Base-by-base conservation (phyloP, 805 yeast genomes). In the Candida coquimbonensis region DNA sequence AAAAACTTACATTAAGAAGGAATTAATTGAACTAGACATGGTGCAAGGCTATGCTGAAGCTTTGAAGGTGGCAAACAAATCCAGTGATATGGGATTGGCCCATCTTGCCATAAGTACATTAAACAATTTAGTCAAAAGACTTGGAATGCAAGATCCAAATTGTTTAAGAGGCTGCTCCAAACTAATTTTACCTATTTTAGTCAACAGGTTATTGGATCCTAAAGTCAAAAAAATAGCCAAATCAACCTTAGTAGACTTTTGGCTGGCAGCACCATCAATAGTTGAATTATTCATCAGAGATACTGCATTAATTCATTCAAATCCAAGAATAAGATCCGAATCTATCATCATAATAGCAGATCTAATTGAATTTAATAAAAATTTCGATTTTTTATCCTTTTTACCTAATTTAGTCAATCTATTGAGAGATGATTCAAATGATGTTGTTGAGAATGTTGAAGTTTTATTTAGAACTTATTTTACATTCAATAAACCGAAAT, bases 61-160 rank as follows among this genome's bases (percentile, higher is more conserved):
- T 0, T 60, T 80, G 39, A 62, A 73, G 9, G 53, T 67, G 4
- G 81, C 77, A 2, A 68, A 66, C 38, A 72, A 70, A 45, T 63
- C 68, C 5, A 52, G 61, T 3, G 70, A 69, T 40, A 44, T 62
- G 32, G 59, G 68, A 11, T 66, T 78, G 17, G 68, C 69, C 48
- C 49, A 68, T 1, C 45, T 61, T 21, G 69, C 78, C 3, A 78
- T 79, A 53, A 70, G 77, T 27, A 70, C 78, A 0, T 56, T 77
- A 5, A 77, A 80, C 41, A 83, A 80, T 53, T 59, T 79, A 43
- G 72, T 80, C 29, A 79, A 78, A 47, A 62, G 85, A 19, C 75
- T 80, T 7, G 72, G 78, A 40, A 74, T 77, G 61, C 85, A 80
- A 60, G 82, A 78, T 51, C 61, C 68, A 2, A 55, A 60, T 9